Evolutionary conservation across 1,284 basidiomycete genomes (phyloP), one percentile per base, ranked within the genome.

Genomic region (Moesziomyces aphidis): DNA sequence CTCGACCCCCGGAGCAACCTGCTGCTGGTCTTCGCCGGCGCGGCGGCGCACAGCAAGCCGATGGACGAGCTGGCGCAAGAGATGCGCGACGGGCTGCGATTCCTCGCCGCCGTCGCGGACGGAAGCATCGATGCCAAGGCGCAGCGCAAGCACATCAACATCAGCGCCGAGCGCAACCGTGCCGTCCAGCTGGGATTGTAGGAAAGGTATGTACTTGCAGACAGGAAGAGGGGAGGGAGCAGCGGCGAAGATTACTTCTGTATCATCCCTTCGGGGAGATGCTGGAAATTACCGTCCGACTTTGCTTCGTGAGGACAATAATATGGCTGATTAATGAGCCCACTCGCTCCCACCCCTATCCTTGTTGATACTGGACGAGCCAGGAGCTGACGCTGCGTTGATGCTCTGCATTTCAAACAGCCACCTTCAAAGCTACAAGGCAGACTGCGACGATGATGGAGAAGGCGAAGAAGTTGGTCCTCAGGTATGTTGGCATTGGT

Each of bases 281-380:
- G 76, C 75, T 80, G 76, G 78, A 78, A 80, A 80, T 80, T 80
- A 80, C 78, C 78, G 78, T 80, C 78, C 71, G 78, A 80, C 61
- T 63, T 68, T 76, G 61, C 65, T 65, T 58, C 55, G 61, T 80
- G 78, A 80, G 74, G 78, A 77, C 60, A 73, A 24, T 65, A 70
- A 52, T 55, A 57, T 73, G 78, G 78, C 78, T 80, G 78, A 58
- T 76, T 59, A 76, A 78, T 80, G 78, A 80, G 78, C 75, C 45
- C 42, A 31, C 43, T 28, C 49, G 49, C 24, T 26, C 15, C 19
- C 21, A 17, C 22, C 21, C n/a, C 39, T 19, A 6, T 42, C 39
- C 3, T 42, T 42, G 17, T 19, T 42, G 39, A 15, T 42, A 19
- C 39, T 19, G 7, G 39, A 19, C 39, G 39, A 42, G 39, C 36